Evolutionary conservation across 805 yeast genomes (phyloP), one percentile per base, ranked within the genome.

Genomic region (Spencermartinsiella europaea): DNA sequence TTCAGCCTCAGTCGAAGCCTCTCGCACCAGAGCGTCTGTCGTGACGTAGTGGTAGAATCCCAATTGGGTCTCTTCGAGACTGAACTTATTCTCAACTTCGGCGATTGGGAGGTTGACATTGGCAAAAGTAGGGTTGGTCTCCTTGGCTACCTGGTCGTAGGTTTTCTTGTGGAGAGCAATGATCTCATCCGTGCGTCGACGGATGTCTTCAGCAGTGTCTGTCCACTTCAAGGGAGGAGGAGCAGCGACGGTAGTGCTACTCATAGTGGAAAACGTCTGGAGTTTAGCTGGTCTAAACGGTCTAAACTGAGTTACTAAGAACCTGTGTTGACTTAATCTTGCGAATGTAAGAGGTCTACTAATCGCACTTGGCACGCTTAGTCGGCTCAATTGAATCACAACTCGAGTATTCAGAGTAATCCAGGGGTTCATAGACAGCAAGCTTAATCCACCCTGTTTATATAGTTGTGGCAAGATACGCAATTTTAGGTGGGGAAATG

Each of bases 31-130:
- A 57, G 80, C 77, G 52, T 75, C 72, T 17, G 79, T 57, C 2
- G 90, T 81, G 8, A 87, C 90, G 54, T 83, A 81, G 63, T 81
- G 87, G 58, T 79, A 81, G 60, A 87, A 86, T 16, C 81, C 69
- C 55, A 85, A 63, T 54, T 74, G 81, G 55, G 74, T 75, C 21
- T 69, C 68, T 4, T 72, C 43, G 3, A 73, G 72, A 7, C 70
- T 64, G 37, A 72, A 69, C 21, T 64, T 65, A 58, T 84, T 80
- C 51, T 78, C 80, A 44, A 72, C 63, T 33, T 70, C 62, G 20
- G 80, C 76, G 48, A 67, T 71, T 14, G 83, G 81, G 44, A 67
- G 63, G 46, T 85, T 71, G 10, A 80, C 76, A 44, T 68, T 72
- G 2, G 78, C 84, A 48, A 83, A 65, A 1, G 81, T 69, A 3